These are phyloP conservation scores for Beauveria medogensis DNA, from an alignment of 2,329 filamentous ascomycete genomes.

Conservation along the genomic window DNA sequence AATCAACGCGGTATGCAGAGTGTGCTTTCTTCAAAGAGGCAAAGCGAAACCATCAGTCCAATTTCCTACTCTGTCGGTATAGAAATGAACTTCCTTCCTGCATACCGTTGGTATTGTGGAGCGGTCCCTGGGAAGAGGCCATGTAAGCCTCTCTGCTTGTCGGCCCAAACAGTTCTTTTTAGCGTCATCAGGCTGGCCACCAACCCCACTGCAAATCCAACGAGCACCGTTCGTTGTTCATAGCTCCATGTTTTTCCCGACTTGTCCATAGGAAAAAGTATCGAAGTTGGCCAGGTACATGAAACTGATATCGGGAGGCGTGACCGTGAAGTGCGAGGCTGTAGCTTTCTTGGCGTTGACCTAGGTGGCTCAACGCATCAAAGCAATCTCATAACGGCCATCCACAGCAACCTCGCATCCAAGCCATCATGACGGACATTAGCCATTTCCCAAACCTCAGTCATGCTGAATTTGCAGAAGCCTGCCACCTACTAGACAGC, in stretches of 20 bases:
- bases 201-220: background rate
- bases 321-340: background rate
- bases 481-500: conserved; percentile 54
- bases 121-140: conserved; percentile 5
- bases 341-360: background rate
- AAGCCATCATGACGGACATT: conserved; percentile 30
- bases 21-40: too few species aligned
- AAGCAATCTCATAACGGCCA: background rate
- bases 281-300: background rate
- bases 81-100: background rate
- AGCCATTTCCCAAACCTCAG: conserved; percentile 53
- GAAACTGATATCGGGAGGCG: background rate
- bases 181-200: background rate
- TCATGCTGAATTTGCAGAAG: conserved; percentile 54
- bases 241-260: background rate
- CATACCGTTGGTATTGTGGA: background rate
- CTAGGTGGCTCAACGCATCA: background rate
- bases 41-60: background rate
- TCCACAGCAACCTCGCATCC: background rate
- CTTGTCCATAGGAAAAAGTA: background rate
- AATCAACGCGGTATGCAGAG: too few species aligned
- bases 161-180: background rate
- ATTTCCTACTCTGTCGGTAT: background rate
- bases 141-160: conserved; percentile 6
- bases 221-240: background rate